phyloP scores from a whole-genome alignment of 2,329 filamentous ascomycete genomes.

The Ophiocordyceps australis region DNA sequence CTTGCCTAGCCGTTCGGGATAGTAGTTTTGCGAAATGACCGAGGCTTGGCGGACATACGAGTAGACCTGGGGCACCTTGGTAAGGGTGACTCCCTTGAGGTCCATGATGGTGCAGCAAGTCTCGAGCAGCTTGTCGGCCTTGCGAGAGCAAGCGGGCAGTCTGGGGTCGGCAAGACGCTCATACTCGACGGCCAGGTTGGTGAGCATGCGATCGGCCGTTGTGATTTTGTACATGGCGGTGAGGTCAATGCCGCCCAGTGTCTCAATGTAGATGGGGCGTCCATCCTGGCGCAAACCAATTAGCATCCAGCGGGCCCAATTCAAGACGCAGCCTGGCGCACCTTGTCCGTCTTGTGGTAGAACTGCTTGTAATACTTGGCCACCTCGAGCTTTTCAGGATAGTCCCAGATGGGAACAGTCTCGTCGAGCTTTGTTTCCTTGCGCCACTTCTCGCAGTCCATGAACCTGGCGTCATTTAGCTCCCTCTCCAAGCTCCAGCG shows the following conservation, averaged over 20 bases:
- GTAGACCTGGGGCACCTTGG: constrained; percentile 70
- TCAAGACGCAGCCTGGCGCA: constrained; percentile 10
- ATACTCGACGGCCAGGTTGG: constrained; percentile 94
- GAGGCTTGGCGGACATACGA: constrained; percentile 74
- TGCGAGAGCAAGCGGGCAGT: constrained; percentile 87
- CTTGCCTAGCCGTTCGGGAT: constrained; percentile 89
- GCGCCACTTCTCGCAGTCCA: constrained; percentile 82
- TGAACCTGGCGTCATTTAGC: constrained; percentile 46
- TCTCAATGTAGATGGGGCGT: constrained; percentile 91
- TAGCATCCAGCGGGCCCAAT: background rate
- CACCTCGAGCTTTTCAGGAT: constrained; percentile 67
- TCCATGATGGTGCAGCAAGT: constrained; percentile 99
- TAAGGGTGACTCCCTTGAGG: constrained; percentile 79
- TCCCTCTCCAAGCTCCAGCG: background rate
- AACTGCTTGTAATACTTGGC: constrained; percentile 94
- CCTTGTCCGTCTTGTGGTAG: constrained; percentile 93
- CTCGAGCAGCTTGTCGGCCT: constrained; percentile 76
- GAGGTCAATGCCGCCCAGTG: constrained; percentile 85
- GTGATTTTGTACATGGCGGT: constrained; percentile 86
- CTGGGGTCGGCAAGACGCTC: constrained; percentile 89
- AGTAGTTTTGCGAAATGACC: constrained; percentile 93
- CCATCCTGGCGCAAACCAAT: constrained; percentile 49
- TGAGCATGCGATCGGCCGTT: constrained; percentile 79
- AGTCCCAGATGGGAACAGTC: constrained; percentile 65
- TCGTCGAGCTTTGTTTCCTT: constrained; percentile 72